Evolutionary conservation across 31 red algal species (phyloP).

Genomic region (Bonnemaisonia californica): DNA sequence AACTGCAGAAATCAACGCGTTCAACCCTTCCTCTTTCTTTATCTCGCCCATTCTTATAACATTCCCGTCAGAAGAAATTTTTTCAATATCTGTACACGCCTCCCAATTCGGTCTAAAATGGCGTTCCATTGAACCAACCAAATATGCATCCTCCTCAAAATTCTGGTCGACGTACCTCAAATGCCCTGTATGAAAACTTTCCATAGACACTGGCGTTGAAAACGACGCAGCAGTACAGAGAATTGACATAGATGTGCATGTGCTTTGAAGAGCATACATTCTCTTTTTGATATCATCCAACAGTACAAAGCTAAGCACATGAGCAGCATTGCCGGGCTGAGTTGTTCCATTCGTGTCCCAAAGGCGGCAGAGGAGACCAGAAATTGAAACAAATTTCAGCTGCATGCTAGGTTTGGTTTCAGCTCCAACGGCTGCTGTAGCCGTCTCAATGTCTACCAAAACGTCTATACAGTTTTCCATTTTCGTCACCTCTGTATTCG

Average conservation of each 20-base stretch:
- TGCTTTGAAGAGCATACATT: conserved; percentile 7
- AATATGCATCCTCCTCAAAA: conserved; percentile 15
- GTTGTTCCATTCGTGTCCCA: neutral
- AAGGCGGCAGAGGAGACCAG: conserved; percentile 19
- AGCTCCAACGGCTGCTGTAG: neutral
- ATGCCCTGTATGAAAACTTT: conserved; percentile 5
- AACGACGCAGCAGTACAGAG: conserved; percentile 18
- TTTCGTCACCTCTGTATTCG: conserved; percentile 1
- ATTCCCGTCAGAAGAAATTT: too few species aligned
- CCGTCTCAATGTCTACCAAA: conserved; percentile 13
- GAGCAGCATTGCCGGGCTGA: conserved; percentile 13
- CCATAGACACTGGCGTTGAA: conserved; percentile 7
- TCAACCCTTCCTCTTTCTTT: conserved; percentile 14
- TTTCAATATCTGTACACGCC: too few species aligned
- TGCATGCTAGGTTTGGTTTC: conserved; percentile 6
- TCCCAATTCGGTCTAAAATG: conserved; percentile 21
- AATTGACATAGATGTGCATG: conserved; percentile 10
- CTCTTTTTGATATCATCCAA: conserved; percentile 14
- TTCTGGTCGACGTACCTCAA: conserved; percentile 17
- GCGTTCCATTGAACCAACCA: conserved; percentile 8
- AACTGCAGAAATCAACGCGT: conserved; percentile 2
- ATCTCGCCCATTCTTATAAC: neutral
- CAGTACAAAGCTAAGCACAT: conserved; percentile 18
- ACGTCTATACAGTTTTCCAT: conserved; percentile 17
- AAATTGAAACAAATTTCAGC: conserved; percentile 6